Percentiles rank a stretch among this genome's conserved stretches.
These are phyloP conservation scores for Ophiostoma australiae DNA, from an alignment of 2,329 filamentous ascomycete genomes.

Conservation along the genomic window DNA sequence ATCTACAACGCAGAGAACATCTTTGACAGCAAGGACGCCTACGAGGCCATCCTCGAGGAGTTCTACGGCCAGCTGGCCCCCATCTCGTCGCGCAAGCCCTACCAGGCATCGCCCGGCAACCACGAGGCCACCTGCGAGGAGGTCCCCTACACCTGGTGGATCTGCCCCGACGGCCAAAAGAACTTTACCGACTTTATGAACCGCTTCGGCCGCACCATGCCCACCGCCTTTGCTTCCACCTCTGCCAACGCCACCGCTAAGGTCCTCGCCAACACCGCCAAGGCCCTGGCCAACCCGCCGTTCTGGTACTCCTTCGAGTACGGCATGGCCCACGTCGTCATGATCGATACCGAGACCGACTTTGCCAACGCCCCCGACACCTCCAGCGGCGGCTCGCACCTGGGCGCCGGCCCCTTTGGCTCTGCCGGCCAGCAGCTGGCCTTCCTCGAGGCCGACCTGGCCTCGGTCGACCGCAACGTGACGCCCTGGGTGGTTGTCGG, in stretches of 20 bases:
- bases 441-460: conserved; percentile 52
- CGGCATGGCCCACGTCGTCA: conserved; percentile 50
- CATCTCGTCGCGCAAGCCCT: conserved; percentile 49
- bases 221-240: conserved; percentile 46
- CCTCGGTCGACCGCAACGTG: conserved; percentile 50
- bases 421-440: conserved; percentile 45
- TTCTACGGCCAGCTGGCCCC: conserved; percentile 57
- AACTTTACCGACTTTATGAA: conserved; percentile 59
- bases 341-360: conserved; percentile 56
- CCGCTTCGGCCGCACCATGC: conserved; percentile 51
- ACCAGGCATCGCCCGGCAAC: conserved; percentile 55
- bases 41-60: conserved; percentile 96
- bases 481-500: conserved; percentile 50
- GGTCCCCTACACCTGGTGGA: conserved; percentile 34
- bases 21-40: conserved; percentile 84
- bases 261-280: conserved; percentile 43
- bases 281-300: conserved; percentile 44
- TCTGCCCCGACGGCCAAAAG: conserved; percentile 49
- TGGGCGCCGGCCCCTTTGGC: conserved; percentile 50
- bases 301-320: conserved; percentile 60
- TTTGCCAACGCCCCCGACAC: conserved; percentile 46
- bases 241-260: conserved; percentile 42
- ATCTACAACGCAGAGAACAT: conserved; percentile 43
- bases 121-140: conserved; percentile 54
- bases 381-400: conserved; percentile 32